Conservation (phyloP, 495 filamentous ascomycete species). For the Talaromyces nanjingensis region DNA sequence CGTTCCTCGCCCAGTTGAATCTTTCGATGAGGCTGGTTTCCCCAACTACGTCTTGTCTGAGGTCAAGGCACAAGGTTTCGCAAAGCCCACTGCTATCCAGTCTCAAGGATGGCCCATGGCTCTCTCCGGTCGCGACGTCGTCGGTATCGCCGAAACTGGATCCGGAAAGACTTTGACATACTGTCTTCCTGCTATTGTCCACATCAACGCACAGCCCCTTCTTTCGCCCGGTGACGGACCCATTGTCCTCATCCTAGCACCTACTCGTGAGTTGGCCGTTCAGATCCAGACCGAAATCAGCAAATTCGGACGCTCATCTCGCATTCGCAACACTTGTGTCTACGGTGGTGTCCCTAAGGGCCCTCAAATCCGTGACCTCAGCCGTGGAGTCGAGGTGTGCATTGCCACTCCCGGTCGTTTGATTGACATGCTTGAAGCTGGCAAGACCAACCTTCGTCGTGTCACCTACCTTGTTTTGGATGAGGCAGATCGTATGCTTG, state of each 20-base stretch:
- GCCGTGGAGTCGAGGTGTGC: conserved; percentile 91
- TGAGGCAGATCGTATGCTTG: conserved; percentile 99
- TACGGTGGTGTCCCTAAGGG: conserved; percentile 98
- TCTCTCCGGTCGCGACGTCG: conserved; percentile 93
- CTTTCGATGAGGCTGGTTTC: conserved; percentile 96
- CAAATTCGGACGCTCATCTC: conserved; percentile 98
- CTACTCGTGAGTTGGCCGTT: conserved; percentile 94
- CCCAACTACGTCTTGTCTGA: conserved; percentile 95
- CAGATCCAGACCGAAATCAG: conserved; percentile 99
- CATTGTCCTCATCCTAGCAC: conserved; percentile 90
- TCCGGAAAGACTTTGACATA: conserved; percentile 99
- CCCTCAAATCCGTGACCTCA: conserved; percentile 88
- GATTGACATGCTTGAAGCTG: conserved; percentile 97
- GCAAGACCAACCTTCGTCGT: conserved; percentile 95
- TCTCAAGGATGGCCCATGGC: conserved; percentile 99
- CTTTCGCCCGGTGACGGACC: conserved; percentile 95
- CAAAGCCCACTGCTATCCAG: conserved; percentile 88
- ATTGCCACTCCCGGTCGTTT: conserved; percentile 96
- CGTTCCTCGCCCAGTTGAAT: conserved; percentile 88
- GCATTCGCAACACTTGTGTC: conserved; percentile 97
- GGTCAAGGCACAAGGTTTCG: conserved; percentile 95
- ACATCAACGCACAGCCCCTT: conserved; percentile 98
- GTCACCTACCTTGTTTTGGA: conserved; percentile 97
- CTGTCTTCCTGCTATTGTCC: conserved; percentile 96
- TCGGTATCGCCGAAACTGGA: conserved; percentile 98